A percentile compares a stretch with the other conserved stretches of the same genome.
Evolutionary conservation across 2,329 filamentous ascomycete species (phyloP).

Genomic region (Curvularia verruculosa): DNA sequence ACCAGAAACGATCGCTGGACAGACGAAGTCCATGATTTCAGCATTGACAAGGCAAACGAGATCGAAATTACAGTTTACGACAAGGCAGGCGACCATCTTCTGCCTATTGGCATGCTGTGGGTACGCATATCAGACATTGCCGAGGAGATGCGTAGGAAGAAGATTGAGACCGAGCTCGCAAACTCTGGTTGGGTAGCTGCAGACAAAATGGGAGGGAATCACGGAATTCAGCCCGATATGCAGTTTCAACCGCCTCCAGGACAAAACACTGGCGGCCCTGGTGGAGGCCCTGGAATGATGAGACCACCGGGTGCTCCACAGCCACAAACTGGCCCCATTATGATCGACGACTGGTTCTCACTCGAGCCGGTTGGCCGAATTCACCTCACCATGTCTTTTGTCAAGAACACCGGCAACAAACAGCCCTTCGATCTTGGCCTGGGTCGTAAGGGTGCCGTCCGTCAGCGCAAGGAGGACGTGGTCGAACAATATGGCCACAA

Average conservation of each 20-base stretch:
- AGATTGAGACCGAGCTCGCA: slow-evolving; percentile 94
- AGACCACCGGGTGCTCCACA: slow-evolving; percentile 50
- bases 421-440: slow-evolving; percentile 86
- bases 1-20: slow-evolving; percentile 90
- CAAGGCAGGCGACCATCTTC: slow-evolving; percentile 83
- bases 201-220: slow-evolving; percentile 81
- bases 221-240: slow-evolving; percentile 58
- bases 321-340: slow-evolving; percentile 60
- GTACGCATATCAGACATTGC: slow-evolving; percentile 95
- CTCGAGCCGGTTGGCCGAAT: slow-evolving; percentile 93
- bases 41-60: slow-evolving; percentile 98
- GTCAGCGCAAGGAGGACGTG: slow-evolving; percentile 96
- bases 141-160: slow-evolving; percentile 96
- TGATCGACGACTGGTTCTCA: slow-evolving; percentile 95
- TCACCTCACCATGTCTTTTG: slow-evolving; percentile 87
- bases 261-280: slow-evolving; percentile 45
- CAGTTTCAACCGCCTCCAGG: slow-evolving; percentile 60
- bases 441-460: slow-evolving; percentile 92
- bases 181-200: slow-evolving; percentile 96
- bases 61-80: slow-evolving; percentile 98
- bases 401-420: slow-evolving; percentile 85
- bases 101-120: slow-evolving; percentile 95
- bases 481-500: slow-evolving; percentile 99
- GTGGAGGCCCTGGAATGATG: slow-evolving; percentile 48
- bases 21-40: slow-evolving; percentile 86